Percentiles rank a stretch among this genome's conserved stretches.
Evolutionary conservation across 139 green algal species (phyloP).

Genomic region (Chlamydomonas urium): DNA sequence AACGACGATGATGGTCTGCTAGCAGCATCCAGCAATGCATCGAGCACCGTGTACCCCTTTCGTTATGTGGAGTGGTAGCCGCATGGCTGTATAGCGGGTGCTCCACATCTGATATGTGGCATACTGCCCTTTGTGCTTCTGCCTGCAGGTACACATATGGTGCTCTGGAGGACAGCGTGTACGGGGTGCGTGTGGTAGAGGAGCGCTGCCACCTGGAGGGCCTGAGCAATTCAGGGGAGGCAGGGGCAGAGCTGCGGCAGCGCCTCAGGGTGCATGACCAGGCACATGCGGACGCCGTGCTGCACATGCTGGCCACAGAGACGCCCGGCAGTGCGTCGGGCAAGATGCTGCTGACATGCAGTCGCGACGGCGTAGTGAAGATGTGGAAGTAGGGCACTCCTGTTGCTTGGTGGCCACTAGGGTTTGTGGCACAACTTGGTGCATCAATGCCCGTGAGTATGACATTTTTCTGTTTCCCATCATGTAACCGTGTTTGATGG

Average conservation of each 20-base stretch:
- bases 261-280: conserved; percentile 41
- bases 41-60: too few relatives aligned
- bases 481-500: too few relatives aligned
- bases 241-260: conserved; percentile 3
- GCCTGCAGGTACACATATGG: conserved; percentile 44
- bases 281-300: conserved; percentile 59
- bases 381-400: conserved; percentile 66
- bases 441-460: too few relatives aligned
- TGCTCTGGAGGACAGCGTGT: conserved; percentile 15
- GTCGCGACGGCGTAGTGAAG: conserved; percentile 77
- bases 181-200: conserved; percentile 59
- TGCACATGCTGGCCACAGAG: conserved; percentile 36
- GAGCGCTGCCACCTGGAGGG: conserved; percentile 43
- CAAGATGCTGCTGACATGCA: conserved; percentile 66
- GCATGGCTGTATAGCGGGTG: too few relatives aligned
- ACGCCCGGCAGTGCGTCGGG: background rate
- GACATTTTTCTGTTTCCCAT: too few relatives aligned
- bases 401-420: too few relatives aligned
- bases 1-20: too few relatives aligned
- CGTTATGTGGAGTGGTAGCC: too few relatives aligned
- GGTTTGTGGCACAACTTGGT: too few relatives aligned
- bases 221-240: background rate
- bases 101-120: too few relatives aligned
- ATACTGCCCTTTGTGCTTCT: too few relatives aligned
- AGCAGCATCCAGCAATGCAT: too few relatives aligned